Base-by-base conservation (phyloP, 192 early-diverging fungal genomes). In the Tieghemiomyces parasiticus region DNA sequence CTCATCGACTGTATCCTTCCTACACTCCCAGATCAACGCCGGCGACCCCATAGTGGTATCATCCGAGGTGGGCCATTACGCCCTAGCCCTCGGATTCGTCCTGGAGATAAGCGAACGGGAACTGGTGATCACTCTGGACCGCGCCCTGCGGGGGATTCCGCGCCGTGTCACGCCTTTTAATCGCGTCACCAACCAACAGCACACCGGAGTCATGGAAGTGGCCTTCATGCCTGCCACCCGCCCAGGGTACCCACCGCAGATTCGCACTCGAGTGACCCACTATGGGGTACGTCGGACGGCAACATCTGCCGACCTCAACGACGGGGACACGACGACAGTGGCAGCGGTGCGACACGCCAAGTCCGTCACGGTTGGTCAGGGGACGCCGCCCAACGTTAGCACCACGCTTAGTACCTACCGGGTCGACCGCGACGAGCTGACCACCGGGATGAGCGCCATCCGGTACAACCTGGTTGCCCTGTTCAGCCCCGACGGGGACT, bases 11-110 rank as follows among this genome's bases (percentile, higher is more conserved):
- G 38, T 42, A 10, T 42, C 61, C 46, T 53, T 60, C 1, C 34
- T 49, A 9, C 61, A 24, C 59, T 69, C 45, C 35, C 71, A 71
- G 65, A 42, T 77, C 9, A 64, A 42, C 26, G 74, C 81, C 0
- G 88, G 87, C 13, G 93, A 97, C 56, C 81, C 83, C 0, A 74
- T 97, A 25, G 80, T 92, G 0, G 71, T 97, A 9, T 94, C 93
- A 0, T 82, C 79, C 6, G 84, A 87, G 53, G 60, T 65, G 4
- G 81, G 80, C 0, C 84, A 90, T 45, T 82, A 81, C 60, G 84
- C 85, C 6, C 53, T 97, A 4, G 84, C 83, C 0, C 76, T 85
- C 22, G 93, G 93, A 0, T 88, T 80, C 60, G 75, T 95, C 4
- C 61, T 66, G 9, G 77, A 80, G 1, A 38, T 89, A 8, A 64